Evolutionary conservation across 345 rosid genomes (phyloP), one percentile per base, ranked within the genome.

Genomic region (Eucalyptus regnans): DNA sequence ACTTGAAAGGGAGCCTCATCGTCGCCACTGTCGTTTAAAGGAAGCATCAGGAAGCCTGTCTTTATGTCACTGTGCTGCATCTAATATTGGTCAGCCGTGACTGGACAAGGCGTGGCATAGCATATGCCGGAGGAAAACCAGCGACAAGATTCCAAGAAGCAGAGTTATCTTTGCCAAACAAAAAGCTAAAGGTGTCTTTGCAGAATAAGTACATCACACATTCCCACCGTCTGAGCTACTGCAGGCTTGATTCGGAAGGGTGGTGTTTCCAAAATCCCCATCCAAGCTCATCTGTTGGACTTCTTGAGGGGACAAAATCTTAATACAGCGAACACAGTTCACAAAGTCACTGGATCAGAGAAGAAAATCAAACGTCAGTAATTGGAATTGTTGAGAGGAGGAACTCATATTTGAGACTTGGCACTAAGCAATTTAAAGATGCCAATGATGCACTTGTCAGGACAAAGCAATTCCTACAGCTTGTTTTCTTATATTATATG

Each of bases 281-380:
- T 93, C 96, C 92, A 94, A 86, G 89, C 96, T 95, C 98, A 95
- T 95, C 89, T 96, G 96, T 89, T 93, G 95, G n/a, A 94, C 98
- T 92, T 96, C 98, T 80, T 94, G 97, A 49, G 96, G 98, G 13
- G 96, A 94, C 20, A 96, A 87, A 90, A 96, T 96, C 94, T 94
- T 96, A 89, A 95, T 94, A 92, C 90, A 92, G 33, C 95, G 92
- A 43, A 96, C 95, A 88, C 97, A 96, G 89, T 89, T 94, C 88
- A 95, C 97, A 89, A 96, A 96, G 92, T 95, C 98, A 90, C 97
- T 96, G 92, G 58, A 87, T 51, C 27, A 20, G 31, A 23, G 83
- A 33, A 50, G 37, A 68, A n/a, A 86, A 37, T 27, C 46, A 54
- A 41, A 33, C 16, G 16, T 86, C n/a, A 44, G 23, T 33, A 86